These are phyloP conservation scores for Colletotrichum navitas DNA, from an alignment of 2,329 filamentous ascomycete species.

Conservation along the genomic window DNA sequence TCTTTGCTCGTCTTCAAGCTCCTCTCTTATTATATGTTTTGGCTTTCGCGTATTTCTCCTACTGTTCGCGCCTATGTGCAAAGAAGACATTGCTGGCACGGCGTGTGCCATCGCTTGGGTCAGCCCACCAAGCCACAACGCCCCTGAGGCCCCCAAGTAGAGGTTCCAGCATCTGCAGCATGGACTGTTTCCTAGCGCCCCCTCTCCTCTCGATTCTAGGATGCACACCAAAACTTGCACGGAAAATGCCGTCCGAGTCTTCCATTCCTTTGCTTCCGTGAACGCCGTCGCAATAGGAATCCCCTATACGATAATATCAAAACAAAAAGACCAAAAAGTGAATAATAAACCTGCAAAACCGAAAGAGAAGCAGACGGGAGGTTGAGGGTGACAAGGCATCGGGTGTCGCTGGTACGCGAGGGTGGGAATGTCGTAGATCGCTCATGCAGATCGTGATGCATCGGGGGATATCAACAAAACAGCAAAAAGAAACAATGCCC, in stretches of 20 bases:
- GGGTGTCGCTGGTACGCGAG: constrained; percentile 41
- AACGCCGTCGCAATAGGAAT: constrained; percentile 41
- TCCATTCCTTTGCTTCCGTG: constrained; percentile 28
- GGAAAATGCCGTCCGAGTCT: constrained; percentile 43
- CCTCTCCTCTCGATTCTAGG: constrained; percentile 48
- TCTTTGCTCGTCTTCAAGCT: constrained; percentile 35
- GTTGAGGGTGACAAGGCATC: constrained; percentile 37
- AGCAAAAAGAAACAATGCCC: constrained; percentile 47
- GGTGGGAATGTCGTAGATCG: constrained; percentile 56
- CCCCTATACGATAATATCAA: constrained; percentile 27
- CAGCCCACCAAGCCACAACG: constrained; percentile 24
- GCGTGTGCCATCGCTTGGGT: constrained; percentile 31
- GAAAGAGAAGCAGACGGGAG: constrained; percentile 42
- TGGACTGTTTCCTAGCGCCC: constrained; percentile 47
- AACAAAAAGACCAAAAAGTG: constrained; percentile 30
- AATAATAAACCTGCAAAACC: constrained; percentile 45
- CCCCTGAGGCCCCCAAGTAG: constrained; percentile 26
- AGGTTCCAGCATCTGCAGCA: constrained; percentile 33
- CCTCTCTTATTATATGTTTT: constrained; percentile 35
- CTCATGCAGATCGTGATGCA: constrained; percentile 64
- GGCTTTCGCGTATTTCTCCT: constrained; percentile 26
- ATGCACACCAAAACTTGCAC: constrained; percentile 44
- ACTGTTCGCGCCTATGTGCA: constrained; percentile 33
- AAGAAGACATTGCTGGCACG: constrained; percentile 19
- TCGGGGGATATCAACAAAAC: constrained; percentile 53